These are phyloP conservation scores for Saururus chinensis DNA, from an alignment of 164 flowering plant genomes.

Conservation along the genomic window DNA sequence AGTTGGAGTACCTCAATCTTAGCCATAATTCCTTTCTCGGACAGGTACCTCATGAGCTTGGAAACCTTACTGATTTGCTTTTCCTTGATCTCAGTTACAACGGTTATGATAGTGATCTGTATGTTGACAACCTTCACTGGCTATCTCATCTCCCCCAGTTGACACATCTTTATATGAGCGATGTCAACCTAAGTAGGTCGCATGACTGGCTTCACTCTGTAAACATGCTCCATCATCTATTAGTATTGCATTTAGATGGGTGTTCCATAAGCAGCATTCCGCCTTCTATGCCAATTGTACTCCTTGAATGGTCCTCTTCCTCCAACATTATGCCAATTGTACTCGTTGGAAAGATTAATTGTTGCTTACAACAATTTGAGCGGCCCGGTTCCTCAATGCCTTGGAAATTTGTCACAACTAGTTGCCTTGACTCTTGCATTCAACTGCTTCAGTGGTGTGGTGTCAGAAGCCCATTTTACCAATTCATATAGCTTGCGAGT, in stretches of 20 bases:
- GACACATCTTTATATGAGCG: not conserved
- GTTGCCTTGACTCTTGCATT: not conserved
- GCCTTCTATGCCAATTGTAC: not conserved
- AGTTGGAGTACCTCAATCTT: constrained; percentile 2
- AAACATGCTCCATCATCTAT: not conserved
- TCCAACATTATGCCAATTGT: not conserved
- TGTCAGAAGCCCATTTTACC: constrained; percentile 1
- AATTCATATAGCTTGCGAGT: not conserved
- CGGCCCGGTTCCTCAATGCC: not conserved
- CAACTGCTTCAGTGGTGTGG: not conserved
- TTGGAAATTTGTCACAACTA: not conserved
- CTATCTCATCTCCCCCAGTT: not conserved
- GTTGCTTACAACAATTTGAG: not conserved
- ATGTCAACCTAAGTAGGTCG: not conserved
- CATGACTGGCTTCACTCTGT: not conserved
- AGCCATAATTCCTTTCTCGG: not conserved
- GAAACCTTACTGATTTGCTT: not conserved
- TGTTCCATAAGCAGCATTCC: not conserved
- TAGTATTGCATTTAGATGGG: not conserved
- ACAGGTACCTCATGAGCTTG: not conserved
- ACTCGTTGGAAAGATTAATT: not conserved
- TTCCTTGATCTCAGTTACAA: not conserved
- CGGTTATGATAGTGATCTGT: too few relatives aligned
- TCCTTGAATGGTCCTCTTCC: not conserved
- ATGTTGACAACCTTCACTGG: not conserved